Conservation (phyloP, 331 rosid species). For the Quercus tomentella region DNA sequence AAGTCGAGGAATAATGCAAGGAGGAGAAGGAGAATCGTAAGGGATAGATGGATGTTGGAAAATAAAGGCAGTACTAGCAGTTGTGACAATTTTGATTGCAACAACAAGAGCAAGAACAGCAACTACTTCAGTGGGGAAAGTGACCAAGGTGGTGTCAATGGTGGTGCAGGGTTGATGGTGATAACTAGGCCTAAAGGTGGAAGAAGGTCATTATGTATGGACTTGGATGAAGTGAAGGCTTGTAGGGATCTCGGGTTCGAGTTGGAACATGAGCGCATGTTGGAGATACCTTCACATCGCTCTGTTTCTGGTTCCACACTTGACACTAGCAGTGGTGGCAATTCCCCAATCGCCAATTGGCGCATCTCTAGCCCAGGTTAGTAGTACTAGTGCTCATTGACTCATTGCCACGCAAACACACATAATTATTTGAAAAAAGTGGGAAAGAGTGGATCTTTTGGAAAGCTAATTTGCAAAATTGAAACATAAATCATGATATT, state of each 20-base stretch:
- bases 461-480: too few relatives aligned
- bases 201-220: conserved; percentile 61
- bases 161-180: conserved; percentile 37
- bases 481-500: too few relatives aligned
- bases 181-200: conserved; percentile 80
- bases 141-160: conserved; percentile 25
- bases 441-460: too few relatives aligned
- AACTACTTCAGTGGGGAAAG: conserved; percentile 40
- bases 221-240: conserved; percentile 83
- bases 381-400: background rate
- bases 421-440: background rate
- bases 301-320: conserved; percentile 40
- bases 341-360: conserved; percentile 73
- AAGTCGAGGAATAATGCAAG: conserved; percentile 11
- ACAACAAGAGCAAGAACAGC: conserved; percentile 1
- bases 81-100: conserved; percentile 2
- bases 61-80: background rate
- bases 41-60: conserved; percentile 1
- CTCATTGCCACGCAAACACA: background rate
- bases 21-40: conserved; percentile 22
- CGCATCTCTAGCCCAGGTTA: conserved; percentile 79
- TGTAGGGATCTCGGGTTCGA: conserved; percentile 90
- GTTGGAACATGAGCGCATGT: conserved; percentile 51
- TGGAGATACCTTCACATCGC: conserved; percentile 44
- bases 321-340: conserved; percentile 64